Base-by-base conservation (phyloP, 805 yeast genomes). In the Blastobotrys muscicola region DNA sequence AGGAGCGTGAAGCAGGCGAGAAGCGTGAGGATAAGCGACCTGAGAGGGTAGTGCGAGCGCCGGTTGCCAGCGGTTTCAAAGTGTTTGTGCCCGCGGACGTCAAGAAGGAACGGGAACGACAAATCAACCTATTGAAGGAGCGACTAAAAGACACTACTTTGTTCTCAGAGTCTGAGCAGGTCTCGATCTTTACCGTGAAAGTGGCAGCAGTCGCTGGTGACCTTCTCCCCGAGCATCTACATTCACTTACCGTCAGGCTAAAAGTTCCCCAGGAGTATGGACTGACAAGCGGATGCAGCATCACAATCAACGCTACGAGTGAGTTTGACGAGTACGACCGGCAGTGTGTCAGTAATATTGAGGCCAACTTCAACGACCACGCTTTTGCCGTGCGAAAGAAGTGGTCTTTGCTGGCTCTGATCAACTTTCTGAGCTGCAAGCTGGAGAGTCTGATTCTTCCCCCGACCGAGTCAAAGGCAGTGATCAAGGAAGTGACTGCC, bases 331-430 rank as follows among this genome's bases (percentile, higher is more conserved):
- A 20, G 26, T 20, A 20, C 26, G 26, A 20, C 26, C 4, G 26
- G 6, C 26, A 20, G 6, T 20, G 26, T 6, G 39, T 44, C n/a
- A 34, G 32, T 2, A 54, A 50, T 29, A 40, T 54, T 12, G 51
- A 48, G 41, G 36, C 35, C 9, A 52, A 51, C 36, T 54, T 54
- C 44, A 53, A 52, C 41, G 34, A 41, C 13, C 51, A 50, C 30
- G 56, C 57, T 5, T 12, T 36, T 29, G 41, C 41, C 9, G 39
- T 38, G 26, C 35, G 30, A 34, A 37, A 32, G n/a, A 30, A 39
- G 14, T 52, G 56, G 56, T 40, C 51, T 7, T 34, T 51, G 23
- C 9, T 50, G 12, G 43, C 57, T 8, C 42, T 50, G 38, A 30
- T 53, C 26, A 53, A 53, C 38, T 53, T 44, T 39, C 29, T 53